Evolutionary conservation across 2,329 filamentous ascomycete species (phyloP), one percentile per base, ranked within the genome.

Genomic region (Stagonosporopsis tanaceti): DNA sequence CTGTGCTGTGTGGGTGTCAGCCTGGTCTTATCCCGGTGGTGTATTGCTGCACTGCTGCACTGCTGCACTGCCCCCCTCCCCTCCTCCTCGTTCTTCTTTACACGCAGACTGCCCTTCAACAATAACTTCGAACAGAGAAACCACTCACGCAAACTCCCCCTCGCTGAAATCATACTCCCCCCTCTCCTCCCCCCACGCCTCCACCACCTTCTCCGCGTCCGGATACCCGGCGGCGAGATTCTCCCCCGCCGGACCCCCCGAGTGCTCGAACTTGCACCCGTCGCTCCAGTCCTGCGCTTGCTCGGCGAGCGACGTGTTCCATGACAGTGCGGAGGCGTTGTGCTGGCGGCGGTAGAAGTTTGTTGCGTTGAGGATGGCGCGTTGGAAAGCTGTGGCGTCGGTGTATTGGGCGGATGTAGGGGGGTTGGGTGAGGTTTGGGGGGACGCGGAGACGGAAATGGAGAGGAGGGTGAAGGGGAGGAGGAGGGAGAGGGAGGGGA

Each of bases 161-260:
- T 81, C 70, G 2, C 69, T 62, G 71, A 85, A 93, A 64, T 89
- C 75, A 70, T 91, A 93, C 6, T 78, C 57, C 0, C 72, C 66
- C 11, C 84, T 73, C 75, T 91, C 87, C 62, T 81, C 64, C 17
- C 85, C 90, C 89, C 90, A 93, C 1, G 82, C 84, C 41, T 85
- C 82, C n/a, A 93, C 79, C 47, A 84, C 81, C 3, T 81, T 78
- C 0, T 82, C 82, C 1, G 82, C 84, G 67, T 89, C 87, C 0
- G 79, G 61, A 70, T 87, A 92, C 4, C 89, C 89, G 4, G 86
- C 80, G 7, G 89, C 89, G 3, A 93, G 82, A 75, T 93, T 93
- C 77, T 93, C 90, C 67, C 90, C 90, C 60, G 87, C 87, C 0
- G 87, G 85, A 0, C 87, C 87, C 52, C 82, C 82, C 79, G 82